A percentile compares a stretch with the other conserved stretches of the same genome.
phyloP scores from a whole-genome alignment of 495 filamentous ascomycete genomes.

The Aspergillus asperescens region DNA sequence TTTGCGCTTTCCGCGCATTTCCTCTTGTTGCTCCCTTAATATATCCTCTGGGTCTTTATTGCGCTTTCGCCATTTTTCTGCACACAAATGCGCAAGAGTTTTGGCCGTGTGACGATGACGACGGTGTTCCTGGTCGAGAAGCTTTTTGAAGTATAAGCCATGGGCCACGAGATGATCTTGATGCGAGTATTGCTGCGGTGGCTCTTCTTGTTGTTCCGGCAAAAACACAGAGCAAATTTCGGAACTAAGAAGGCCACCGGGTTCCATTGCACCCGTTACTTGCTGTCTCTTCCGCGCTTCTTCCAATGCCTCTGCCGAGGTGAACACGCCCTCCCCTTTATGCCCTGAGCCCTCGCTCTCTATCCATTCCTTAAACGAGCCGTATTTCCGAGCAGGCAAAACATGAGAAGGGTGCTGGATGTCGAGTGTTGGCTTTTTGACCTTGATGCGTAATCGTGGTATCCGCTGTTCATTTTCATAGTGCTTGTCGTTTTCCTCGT shows the following conservation, averaged over 20 bases:
- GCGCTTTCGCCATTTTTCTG: constrained; percentile 43
- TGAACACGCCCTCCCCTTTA: constrained; percentile 38
- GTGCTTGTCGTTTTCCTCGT: constrained; percentile 18
- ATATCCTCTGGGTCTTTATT: constrained; percentile 44
- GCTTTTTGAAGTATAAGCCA: constrained; percentile 69
- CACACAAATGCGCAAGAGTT: constrained; percentile 42
- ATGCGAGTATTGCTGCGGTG: constrained; percentile 73
- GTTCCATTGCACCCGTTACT: constrained; percentile 63
- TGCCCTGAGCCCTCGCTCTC: constrained; percentile 38
- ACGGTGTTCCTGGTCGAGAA: constrained; percentile 70
- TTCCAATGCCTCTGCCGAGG: constrained; percentile 51
- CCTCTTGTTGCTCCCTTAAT: constrained; percentile 44
- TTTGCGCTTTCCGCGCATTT: constrained; percentile 55
- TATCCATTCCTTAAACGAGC: constrained; percentile 55
- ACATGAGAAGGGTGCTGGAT: constrained; percentile 52
- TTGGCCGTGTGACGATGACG: constrained; percentile 55
- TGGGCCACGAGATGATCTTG: constrained; percentile 79
- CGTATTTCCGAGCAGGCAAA: constrained; percentile 36
- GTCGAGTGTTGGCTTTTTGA: constrained; percentile 47
- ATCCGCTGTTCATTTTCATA: constrained; percentile 25
- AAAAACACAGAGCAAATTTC: constrained; percentile 68
- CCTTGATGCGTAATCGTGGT: constrained; percentile 47
- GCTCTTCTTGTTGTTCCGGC: constrained; percentile 69
- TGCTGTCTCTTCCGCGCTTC: constrained; percentile 50
- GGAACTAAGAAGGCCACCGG: constrained; percentile 67